phyloP scores from a whole-genome alignment of 106 monocot genomes.

The Dendrobium catenatum region DNA sequence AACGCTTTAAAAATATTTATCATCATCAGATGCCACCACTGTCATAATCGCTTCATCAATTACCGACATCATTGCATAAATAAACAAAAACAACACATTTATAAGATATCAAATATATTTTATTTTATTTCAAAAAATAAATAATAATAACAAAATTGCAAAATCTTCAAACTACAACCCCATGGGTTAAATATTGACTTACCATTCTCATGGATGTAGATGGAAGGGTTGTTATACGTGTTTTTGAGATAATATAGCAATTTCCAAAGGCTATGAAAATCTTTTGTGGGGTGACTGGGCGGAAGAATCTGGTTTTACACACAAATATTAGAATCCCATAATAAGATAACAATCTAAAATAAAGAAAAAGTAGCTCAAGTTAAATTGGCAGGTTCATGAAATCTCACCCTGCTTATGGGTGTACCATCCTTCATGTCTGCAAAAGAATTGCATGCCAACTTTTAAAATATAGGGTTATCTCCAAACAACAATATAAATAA shows the following conservation, averaged over 20 bases:
- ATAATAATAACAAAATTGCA: too few species aligned
- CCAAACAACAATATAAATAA: background rate
- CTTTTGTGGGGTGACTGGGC: background rate
- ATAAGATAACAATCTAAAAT: too few species aligned
- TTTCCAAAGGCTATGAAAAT: background rate
- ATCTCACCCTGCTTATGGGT: background rate
- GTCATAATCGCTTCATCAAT: too few species aligned
- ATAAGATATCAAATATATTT: too few species aligned
- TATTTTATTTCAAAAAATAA: too few species aligned
- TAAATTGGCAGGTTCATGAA: background rate
- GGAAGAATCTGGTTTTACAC: background rate
- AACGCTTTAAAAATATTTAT: too few species aligned
- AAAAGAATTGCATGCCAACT: background rate
- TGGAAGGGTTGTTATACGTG: slow-evolving; percentile 9
- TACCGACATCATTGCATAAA: too few species aligned
- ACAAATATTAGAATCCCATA: background rate
- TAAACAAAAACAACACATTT: too few species aligned
- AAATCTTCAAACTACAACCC: background rate
- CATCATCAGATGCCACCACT: too few species aligned
- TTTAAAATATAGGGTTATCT: background rate
- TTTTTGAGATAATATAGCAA: slow-evolving; percentile 2
- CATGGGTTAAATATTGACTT: background rate
- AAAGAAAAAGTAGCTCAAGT: background rate
- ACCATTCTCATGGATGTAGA: slow-evolving; percentile 23
- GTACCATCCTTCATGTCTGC: background rate